Evolutionary conservation across 2,329 filamentous ascomycete species (phyloP).

Genomic region (Ceratocystis colombiana): DNA sequence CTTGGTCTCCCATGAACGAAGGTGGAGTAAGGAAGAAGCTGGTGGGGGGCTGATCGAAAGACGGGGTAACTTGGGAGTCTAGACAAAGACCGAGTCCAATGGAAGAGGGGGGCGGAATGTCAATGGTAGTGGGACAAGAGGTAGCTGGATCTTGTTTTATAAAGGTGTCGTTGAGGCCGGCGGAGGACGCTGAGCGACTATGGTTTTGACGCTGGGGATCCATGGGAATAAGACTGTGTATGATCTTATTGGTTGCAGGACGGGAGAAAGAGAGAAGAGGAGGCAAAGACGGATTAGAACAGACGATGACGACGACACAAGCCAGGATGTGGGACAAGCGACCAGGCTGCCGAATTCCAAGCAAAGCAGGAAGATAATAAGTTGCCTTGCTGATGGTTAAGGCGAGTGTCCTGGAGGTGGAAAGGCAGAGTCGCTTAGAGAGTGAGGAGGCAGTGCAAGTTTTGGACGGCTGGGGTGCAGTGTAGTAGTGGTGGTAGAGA

Average conservation of each 20-base stretch:
- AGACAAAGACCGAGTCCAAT: conserved; percentile 50
- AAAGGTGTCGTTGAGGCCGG: conserved; percentile 49
- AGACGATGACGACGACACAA: conserved; percentile 5
- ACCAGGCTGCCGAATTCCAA: conserved; percentile 18
- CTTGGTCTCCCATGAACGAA: conserved; percentile 39
- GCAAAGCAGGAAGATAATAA: background rate
- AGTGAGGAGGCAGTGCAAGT: background rate
- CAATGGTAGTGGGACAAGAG: conserved; percentile 45
- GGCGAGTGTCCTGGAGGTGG: background rate
- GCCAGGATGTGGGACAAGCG: conserved; percentile 15
- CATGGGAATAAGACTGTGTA: conserved; percentile 30
- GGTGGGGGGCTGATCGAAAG: conserved; percentile 30
- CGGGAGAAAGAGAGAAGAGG: background rate
- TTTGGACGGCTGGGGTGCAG: background rate
- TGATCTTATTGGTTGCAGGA: background rate
- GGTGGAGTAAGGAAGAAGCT: conserved; percentile 35
- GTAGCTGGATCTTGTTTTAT: conserved; percentile 45
- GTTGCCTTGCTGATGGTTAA: background rate
- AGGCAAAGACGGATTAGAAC: background rate
- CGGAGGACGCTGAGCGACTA: conserved; percentile 52
- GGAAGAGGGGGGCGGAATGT: conserved; percentile 40
- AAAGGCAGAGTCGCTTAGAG: conserved; percentile 8
- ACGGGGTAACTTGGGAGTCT: conserved; percentile 34
- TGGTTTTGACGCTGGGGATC: conserved; percentile 35
- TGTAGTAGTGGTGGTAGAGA: background rate